Evolutionary conservation across 2,329 filamentous ascomycete genomes (phyloP).

Genomic region (Colletotrichum sp.): DNA sequence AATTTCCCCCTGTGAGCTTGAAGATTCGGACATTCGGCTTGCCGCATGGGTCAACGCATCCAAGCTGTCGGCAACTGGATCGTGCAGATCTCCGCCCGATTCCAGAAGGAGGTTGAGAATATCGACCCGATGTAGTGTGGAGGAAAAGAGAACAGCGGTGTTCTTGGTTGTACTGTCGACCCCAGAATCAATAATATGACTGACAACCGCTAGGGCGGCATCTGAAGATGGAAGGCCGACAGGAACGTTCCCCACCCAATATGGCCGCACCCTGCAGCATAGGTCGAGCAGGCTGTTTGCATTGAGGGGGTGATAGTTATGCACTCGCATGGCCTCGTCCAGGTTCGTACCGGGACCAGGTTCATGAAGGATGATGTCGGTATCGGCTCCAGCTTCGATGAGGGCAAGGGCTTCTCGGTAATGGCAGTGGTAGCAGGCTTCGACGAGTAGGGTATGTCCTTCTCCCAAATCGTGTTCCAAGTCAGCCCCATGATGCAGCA

Average conservation of each 20-base stretch:
- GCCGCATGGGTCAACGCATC: too few relatives aligned
- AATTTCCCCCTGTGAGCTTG: too few relatives aligned
- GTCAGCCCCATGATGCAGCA: background rate
- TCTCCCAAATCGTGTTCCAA: background rate
- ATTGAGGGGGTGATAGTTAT: background rate
- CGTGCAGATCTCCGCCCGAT: background rate
- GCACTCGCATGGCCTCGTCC: fast-evolving
- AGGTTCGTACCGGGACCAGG: background rate
- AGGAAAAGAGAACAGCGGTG: too few relatives aligned
- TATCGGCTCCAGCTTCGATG: background rate
- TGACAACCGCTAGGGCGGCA: background rate
- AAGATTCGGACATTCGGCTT: too few relatives aligned
- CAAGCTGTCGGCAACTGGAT: background rate
- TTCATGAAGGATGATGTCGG: background rate
- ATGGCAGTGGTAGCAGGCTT: background rate
- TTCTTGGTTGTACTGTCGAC: fast-evolving
- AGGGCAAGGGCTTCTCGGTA: background rate
- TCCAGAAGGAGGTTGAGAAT: fast-evolving
- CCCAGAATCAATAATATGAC: background rate
- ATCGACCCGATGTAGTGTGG: background rate
- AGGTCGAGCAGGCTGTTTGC: background rate
- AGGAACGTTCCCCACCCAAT: background rate
- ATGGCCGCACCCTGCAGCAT: background rate
- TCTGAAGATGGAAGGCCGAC: background rate
- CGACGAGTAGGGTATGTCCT: background rate